These are phyloP conservation scores for Rhypophila decipiens DNA, from an alignment of 495 filamentous ascomycete species.

Conservation along the genomic window DNA sequence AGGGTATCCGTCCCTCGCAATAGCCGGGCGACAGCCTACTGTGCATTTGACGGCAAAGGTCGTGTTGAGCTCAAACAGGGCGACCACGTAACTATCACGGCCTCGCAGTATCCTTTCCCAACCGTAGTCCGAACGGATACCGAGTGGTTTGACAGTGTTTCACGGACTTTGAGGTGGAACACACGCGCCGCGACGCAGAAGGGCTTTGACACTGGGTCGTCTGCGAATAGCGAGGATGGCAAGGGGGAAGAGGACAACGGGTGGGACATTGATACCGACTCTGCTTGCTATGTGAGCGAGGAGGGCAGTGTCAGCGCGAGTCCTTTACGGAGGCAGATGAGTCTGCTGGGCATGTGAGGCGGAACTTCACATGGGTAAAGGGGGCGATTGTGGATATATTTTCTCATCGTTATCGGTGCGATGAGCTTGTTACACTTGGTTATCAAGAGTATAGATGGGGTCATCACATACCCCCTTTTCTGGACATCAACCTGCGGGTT, in stretches of 20 bases:
- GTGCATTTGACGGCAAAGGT: slow-evolving; percentile 93
- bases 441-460: too few relatives aligned
- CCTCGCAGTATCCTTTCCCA: slow-evolving; percentile 91
- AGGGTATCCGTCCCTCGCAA: slow-evolving; percentile 77
- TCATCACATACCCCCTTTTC: too few relatives aligned
- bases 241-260: slow-evolving; percentile 46
- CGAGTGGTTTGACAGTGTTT: slow-evolving; percentile 94
- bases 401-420: too few relatives aligned
- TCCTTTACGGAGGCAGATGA: slow-evolving; percentile 63
- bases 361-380: not conserved
- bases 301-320: slow-evolving; percentile 54
- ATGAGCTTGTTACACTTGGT: too few relatives aligned
- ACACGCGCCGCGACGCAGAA: slow-evolving; percentile 81
- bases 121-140: slow-evolving; percentile 74
- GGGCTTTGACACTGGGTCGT: slow-evolving; percentile 52
- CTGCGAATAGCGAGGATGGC: slow-evolving; percentile 25
- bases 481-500: too few relatives aligned
- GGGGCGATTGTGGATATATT: too few relatives aligned
- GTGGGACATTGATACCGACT: slow-evolving; percentile 86
- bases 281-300: slow-evolving; percentile 58
- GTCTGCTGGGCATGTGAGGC: slow-evolving; percentile 44
- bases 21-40: slow-evolving; percentile 88
- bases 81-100: slow-evolving; percentile 90
- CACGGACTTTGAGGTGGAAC: slow-evolving; percentile 88
- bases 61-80: slow-evolving; percentile 85